phyloP scores from a whole-genome alignment of 306 rosid species.

The Fragaria vesca region DNA sequence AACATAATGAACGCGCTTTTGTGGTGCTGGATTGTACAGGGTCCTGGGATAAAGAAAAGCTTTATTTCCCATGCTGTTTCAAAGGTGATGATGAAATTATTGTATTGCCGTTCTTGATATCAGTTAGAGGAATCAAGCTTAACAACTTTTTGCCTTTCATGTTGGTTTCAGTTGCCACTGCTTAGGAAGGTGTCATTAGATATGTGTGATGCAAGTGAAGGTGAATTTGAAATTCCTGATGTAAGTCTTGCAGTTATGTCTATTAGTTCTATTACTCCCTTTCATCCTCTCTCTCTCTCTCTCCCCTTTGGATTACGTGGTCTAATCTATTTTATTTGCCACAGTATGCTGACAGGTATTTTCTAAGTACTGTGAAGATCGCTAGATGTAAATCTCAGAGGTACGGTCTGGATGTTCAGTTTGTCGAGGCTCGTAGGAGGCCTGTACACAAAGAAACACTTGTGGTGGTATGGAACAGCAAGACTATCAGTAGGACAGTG shows the following conservation, averaged over 20 bases:
- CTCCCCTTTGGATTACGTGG: not conserved
- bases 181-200: constrained; percentile 73
- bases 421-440: constrained; percentile 25
- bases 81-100: constrained; percentile 37
- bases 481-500: constrained; percentile 41
- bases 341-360: constrained; percentile 44
- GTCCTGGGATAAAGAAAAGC: constrained; percentile 55
- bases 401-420: constrained; percentile 33
- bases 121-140: constrained; percentile 20
- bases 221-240: constrained; percentile 64
- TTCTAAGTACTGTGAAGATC: constrained; percentile 53
- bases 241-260: constrained; percentile 39
- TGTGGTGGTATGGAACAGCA: constrained; percentile 60
- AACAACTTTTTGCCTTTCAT: constrained; percentile 19
- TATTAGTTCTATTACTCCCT: not conserved
- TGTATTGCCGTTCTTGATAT: not conserved
- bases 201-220: constrained; percentile 74
- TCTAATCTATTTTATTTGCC: constrained; percentile 20
- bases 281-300: not conserved
- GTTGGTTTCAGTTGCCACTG: constrained; percentile 53
- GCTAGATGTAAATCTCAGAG: constrained; percentile 58
- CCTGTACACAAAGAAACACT: constrained; percentile 65
- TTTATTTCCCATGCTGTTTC: constrained; percentile 57
- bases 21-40: constrained; percentile 41
- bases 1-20: not conserved